Conservation (phyloP, 495 filamentous ascomycete genomes). For the Xylaria nigripes region DNA sequence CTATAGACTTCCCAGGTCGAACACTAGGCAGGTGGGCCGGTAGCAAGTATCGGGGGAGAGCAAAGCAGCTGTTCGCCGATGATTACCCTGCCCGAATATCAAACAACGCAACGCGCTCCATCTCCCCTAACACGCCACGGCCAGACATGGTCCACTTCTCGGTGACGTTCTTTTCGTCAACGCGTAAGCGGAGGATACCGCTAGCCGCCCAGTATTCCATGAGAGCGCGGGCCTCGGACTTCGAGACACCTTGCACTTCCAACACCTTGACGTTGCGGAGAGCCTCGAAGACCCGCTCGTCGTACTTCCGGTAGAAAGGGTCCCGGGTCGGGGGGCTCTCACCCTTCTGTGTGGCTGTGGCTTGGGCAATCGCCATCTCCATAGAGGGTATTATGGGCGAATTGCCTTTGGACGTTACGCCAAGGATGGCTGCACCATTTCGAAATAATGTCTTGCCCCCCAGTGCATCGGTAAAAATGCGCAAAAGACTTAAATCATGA, state of each 20-base stretch:
- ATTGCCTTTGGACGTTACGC: conserved; percentile 62
- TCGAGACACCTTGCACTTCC: conserved; percentile 56
- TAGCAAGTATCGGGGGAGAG: not conserved
- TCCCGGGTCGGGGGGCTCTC: conserved; percentile 47
- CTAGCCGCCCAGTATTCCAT: conserved; percentile 93
- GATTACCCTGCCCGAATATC: conserved; percentile 9
- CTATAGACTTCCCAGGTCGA: not conserved
- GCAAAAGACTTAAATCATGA: conserved; percentile 70
- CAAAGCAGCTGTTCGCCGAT: not conserved
- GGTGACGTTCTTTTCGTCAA: conserved; percentile 64
- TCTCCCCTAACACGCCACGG: conserved; percentile 74
- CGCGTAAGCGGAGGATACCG: conserved; percentile 60
- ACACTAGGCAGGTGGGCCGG: not conserved
- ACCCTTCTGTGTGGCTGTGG: conserved; percentile 30
- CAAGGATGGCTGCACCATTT: conserved; percentile 73
- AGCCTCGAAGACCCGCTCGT: conserved; percentile 56
- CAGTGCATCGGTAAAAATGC: conserved; percentile 66
- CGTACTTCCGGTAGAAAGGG: conserved; percentile 56
- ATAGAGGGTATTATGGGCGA: conserved; percentile 52
- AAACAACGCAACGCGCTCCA: conserved; percentile 53
- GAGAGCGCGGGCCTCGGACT: conserved; percentile 64
- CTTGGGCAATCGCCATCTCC: conserved; percentile 54
- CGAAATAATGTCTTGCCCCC: conserved; percentile 50
- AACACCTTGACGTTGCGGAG: conserved; percentile 44
- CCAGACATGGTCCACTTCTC: conserved; percentile 83